phyloP scores from a whole-genome alignment of 768 basidiomycete genomes.

The Podaxis sp. region DNA sequence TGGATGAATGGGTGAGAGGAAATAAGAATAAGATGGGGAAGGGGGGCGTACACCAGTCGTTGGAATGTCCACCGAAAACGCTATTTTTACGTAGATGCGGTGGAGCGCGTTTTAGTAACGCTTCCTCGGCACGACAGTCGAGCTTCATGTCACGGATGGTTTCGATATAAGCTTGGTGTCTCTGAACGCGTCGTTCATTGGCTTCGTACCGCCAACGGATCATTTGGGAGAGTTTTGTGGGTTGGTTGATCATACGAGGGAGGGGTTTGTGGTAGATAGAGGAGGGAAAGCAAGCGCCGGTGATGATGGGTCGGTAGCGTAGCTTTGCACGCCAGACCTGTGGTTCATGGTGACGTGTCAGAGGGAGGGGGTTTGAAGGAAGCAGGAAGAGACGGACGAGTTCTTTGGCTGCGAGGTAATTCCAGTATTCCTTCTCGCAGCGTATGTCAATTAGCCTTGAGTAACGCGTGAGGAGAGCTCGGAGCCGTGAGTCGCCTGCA shows the following conservation, averaged over 20 bases:
- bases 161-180: conserved; percentile 29
- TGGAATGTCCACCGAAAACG: conserved; percentile 21
- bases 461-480: conserved; percentile 53
- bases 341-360: neutral
- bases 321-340: conserved; percentile 59
- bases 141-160: conserved; percentile 26
- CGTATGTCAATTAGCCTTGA: conserved; percentile 52
- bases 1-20: neutral
- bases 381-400: conserved; percentile 38
- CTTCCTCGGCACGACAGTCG: conserved; percentile 38
- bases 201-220: conserved; percentile 46
- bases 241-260: conserved; percentile 80
- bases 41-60: conserved; percentile 41
- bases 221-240: conserved; percentile 66
- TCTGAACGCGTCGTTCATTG: conserved; percentile 41
- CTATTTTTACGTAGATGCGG: neutral
- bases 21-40: neutral
- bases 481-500: conserved; percentile 47
- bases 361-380: neutral
- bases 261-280: conserved; percentile 65
- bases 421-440: conserved; percentile 47
- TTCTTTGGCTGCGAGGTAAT: conserved; percentile 45
- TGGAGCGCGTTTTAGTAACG: conserved; percentile 12
- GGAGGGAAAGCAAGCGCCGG: conserved; percentile 68
- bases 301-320: conserved; percentile 63